Percentiles rank a stretch among this genome's conserved stretches.
Conservation (phyloP, 139 green algal species). For the Picochlorum sp. region DNA sequence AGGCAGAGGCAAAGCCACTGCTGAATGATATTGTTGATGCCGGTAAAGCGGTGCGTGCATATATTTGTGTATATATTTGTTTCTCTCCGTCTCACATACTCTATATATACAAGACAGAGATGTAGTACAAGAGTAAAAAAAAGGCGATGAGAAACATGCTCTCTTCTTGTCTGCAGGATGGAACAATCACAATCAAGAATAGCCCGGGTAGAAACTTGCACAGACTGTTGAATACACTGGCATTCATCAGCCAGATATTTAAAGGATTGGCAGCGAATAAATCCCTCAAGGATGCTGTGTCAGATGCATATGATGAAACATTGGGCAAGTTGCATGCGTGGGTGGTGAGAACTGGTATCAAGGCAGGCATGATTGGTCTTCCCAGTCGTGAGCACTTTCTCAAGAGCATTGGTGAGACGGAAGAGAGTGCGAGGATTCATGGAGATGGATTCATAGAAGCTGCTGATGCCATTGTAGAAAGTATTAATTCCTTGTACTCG, state of each 20-base stretch:
- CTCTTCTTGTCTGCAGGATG: conserved; percentile 19
- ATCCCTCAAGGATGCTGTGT: conserved; percentile 19
- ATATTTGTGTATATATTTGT: background rate
- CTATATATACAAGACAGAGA: no score
- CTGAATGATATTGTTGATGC: conserved; percentile 33
- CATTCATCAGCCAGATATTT: conserved; percentile 50
- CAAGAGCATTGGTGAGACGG: conserved; percentile 41
- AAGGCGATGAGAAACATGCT: no score
- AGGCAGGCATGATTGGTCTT: conserved; percentile 51
- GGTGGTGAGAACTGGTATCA: conserved; percentile 48
- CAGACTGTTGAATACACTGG: conserved; percentile 41
- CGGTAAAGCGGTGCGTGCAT: conserved; percentile 32
- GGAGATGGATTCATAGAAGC: conserved; percentile 23
- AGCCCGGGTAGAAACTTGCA: conserved; percentile 52
- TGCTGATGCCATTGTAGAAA: conserved; percentile 19
- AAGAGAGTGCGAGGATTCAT: conserved; percentile 26
- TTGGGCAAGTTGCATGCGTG: conserved; percentile 46
- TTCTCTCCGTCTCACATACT: no score
- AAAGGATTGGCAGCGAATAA: conserved; percentile 30
- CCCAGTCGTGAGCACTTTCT: conserved; percentile 46
- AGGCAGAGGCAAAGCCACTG: conserved; percentile 5
- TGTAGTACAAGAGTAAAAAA: no score
- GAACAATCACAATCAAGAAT: conserved; percentile 48
- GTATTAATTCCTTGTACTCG: conserved; percentile 26
- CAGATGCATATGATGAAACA: conserved; percentile 40